These are phyloP conservation scores for Eutrema japonicum DNA, from an alignment of 345 rosid species.

Conservation along the genomic window DNA sequence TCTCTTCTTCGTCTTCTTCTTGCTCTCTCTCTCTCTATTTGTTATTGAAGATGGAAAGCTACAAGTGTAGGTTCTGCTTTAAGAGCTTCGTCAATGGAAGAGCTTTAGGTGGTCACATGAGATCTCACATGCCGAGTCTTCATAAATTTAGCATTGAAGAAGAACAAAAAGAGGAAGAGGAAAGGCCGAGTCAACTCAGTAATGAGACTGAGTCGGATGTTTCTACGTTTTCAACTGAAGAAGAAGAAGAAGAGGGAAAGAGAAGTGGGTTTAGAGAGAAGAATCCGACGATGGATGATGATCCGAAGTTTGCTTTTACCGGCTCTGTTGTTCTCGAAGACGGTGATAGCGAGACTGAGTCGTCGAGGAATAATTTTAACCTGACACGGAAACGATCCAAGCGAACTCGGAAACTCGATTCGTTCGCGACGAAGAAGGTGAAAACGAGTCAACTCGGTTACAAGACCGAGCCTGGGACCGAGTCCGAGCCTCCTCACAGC, in stretches of 20 bases:
- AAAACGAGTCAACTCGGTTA: slow-evolving; percentile 38
- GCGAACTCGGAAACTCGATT: slow-evolving; percentile 51
- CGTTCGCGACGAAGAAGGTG: slow-evolving; percentile 33
- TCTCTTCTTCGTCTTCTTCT: slow-evolving; percentile 26
- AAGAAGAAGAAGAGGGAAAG: slow-evolving; percentile 40
- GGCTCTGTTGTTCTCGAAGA: slow-evolving; percentile 65
- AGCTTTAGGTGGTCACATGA: slow-evolving; percentile 86
- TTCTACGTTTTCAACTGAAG: slow-evolving; percentile 49
- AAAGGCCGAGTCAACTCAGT: slow-evolving; percentile 47
- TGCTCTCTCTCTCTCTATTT: neutral
- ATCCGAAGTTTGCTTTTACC: slow-evolving; percentile 61
- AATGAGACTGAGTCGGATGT: slow-evolving; percentile 49
- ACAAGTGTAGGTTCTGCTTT: slow-evolving; percentile 73
- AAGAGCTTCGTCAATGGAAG: slow-evolving; percentile 71
- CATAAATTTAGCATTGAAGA: slow-evolving; percentile 29
- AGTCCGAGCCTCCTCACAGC: slow-evolving; percentile 66
- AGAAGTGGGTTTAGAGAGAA: slow-evolving; percentile 55
- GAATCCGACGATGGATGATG: slow-evolving; percentile 63
- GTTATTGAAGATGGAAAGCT: slow-evolving; percentile 58
- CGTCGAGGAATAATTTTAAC: slow-evolving; percentile 54
- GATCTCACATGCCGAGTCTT: slow-evolving; percentile 73
- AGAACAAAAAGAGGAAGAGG: slow-evolving; percentile 33
- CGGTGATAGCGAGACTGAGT: slow-evolving; percentile 82
- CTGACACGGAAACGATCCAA: slow-evolving; percentile 70
- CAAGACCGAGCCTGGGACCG: slow-evolving; percentile 51